Evolutionary conservation across 352 stramenopile genomes (phyloP), one percentile per base, ranked within the genome.

Genomic region (Globisporangium camurandrum): DNA sequence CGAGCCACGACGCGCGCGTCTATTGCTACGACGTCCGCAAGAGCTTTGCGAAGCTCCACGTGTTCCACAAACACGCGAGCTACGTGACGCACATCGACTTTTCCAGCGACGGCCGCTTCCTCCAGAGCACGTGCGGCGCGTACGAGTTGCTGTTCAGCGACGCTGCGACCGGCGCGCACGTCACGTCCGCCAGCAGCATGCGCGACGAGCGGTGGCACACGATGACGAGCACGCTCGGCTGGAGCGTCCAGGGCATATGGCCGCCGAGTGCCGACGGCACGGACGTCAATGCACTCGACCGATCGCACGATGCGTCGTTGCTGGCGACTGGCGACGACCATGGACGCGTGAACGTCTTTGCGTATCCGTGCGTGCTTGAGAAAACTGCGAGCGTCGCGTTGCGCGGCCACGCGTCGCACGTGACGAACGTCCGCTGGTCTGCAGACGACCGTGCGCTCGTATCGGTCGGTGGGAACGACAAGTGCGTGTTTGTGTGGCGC

Each of bases 121-220:
- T 86, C 7, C 77, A 91, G 39, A 87, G 72, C 45, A 86, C 73
- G 1, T 96, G 75, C 27, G 80, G 78, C 28, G 87, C 76, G 0
- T 91, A 95, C 48, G 90, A 98, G 53, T 53, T 97, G 16, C 62
- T 93, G 11, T 98, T 95, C 43, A 93, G 75, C 20, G 88, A 98
- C 44, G 80, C 86, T 1, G 68, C 75, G 43, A 62, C 68, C 1
- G 76, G 58, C 2, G 49, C 59, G 20, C 76, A 88, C 41, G 71
- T 98, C 31, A 86, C 84, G 23, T 81, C 76, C 47, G 78, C 90
- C 0, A 71, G 79, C 11, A 67, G 63, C 1, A 72, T 97, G 23
- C 78, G 86, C 20, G 90, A 98, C 54, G 77, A 93, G 11, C 59
- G 74, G 28, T 98, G 93, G 93, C 62, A 93, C 46, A 95, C 88